Base-by-base conservation (phyloP, 2,329 filamentous ascomycete species). In the Hypoxylon sp. region DNA sequence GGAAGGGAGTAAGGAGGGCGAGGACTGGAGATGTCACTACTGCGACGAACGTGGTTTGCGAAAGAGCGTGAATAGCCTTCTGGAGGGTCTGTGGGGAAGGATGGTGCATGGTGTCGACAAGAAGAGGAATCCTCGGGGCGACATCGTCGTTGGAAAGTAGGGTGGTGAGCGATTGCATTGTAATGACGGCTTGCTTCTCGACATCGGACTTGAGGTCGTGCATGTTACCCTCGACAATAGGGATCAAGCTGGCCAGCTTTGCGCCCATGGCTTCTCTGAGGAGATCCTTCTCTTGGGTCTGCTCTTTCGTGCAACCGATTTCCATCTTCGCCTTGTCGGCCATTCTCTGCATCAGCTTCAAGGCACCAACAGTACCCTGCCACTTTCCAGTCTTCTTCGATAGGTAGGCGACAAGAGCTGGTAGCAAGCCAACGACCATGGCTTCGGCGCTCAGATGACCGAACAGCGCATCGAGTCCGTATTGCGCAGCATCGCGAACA, bases 111-210 rank as follows among this genome's bases (percentile, higher is more conserved):
- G 94, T 93, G 79, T 97, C 94, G 81, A 99, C 91, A 54, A 99
- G 88, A 2, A 98, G 89, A 6, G 95, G 94, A 76, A 99, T 95
- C 76, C 94, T 90, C 51, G 95, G 95, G 25, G 92, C 91, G 61
- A 99, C 95, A 81, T 99, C 96, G 83, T 99, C 96, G 85, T 99
- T 99, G 78, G 94, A 94, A 53, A 99, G 88, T 14, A 99, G 89
- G 7, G 91, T 92, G 2, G 94, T 97, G 61, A 99, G 86, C 37
- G 94, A 92, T 76, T 89, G 93, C 95, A 99, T 98, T 54, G 95
- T 93, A 81, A 92, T 91, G 77, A 93, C 85, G n/a, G 96, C 91
- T 83, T 97, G 93, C 85, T 97, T 98, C 80, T 90, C 87, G 31
- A 93, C 91, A 78, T 98, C 96, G 53, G 85, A 78, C 86, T 99